These are phyloP conservation scores for Sporothrix phasma DNA, from an alignment of 2,329 filamentous ascomycete species.

Conservation along the genomic window DNA sequence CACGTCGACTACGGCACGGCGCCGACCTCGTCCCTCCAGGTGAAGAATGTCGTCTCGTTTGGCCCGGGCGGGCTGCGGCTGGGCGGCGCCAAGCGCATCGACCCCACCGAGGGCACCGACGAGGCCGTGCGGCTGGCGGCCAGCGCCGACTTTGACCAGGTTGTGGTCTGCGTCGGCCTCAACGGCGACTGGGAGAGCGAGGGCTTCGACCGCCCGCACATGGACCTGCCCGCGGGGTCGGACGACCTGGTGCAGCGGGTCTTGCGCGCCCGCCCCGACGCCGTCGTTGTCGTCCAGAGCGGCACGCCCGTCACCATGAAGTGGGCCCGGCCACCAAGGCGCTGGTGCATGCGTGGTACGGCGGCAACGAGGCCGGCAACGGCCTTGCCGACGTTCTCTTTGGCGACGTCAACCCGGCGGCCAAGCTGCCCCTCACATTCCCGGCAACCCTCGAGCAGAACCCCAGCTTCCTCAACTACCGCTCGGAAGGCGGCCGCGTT, in stretches of 20 bases:
- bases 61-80: constrained; percentile 30
- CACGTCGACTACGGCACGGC: constrained; percentile 21
- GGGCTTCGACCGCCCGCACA: constrained; percentile 19
- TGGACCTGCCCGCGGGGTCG: constrained; percentile 17
- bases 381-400: constrained; percentile 54
- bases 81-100: constrained; percentile 13
- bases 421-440: constrained; percentile 65
- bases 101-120: constrained; percentile 7
- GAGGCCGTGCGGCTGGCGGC: constrained; percentile 23
- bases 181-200: constrained; percentile 31
- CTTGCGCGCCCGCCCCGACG: constrained; percentile 43
- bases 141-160: constrained; percentile 42
- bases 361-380: constrained; percentile 56
- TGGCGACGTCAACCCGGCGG: constrained; percentile 50
- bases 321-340: constrained; percentile 39
- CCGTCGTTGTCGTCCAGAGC: constrained; percentile 49
- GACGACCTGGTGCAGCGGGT: constrained; percentile 36
- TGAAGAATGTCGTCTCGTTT: constrained; percentile 35
- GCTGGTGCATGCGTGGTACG: constrained; percentile 53
- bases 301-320: constrained; percentile 48
- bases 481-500: constrained; percentile 57
- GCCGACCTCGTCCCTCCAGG: constrained; percentile 10
- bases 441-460: constrained; percentile 59
- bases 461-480: constrained; percentile 66
- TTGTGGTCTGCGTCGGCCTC: constrained; percentile 50